phyloP scores from a whole-genome alignment of 495 filamentous ascomycete genomes.

The Xylaria acuta region DNA sequence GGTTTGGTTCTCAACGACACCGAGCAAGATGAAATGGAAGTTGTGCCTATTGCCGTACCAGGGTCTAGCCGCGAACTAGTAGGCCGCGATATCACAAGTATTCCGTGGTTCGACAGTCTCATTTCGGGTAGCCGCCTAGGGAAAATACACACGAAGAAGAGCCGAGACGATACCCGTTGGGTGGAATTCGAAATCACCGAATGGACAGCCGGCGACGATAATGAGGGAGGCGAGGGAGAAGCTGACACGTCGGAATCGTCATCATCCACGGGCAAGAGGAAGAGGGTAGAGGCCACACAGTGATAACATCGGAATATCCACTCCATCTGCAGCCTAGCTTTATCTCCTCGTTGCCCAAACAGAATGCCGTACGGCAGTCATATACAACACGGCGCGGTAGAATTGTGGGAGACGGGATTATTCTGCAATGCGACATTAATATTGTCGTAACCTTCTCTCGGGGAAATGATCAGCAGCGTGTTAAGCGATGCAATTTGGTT shows the following conservation, averaged over 20 bases:
- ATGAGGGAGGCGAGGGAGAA: conserved; percentile 64
- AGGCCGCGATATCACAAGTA: conserved; percentile 53
- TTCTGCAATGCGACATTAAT: conserved; percentile 6
- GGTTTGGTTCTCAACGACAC: conserved; percentile 61
- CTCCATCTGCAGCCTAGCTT: conserved; percentile 5
- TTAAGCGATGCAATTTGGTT: neutral
- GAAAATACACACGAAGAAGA: conserved; percentile 63
- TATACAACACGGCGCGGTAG: conserved; percentile 16
- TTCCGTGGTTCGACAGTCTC: conserved; percentile 86
- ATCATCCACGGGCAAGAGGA: conserved; percentile 57
- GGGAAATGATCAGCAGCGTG: neutral
- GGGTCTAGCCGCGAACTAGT: conserved; percentile 37
- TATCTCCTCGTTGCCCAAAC: neutral
- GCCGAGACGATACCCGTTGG: conserved; percentile 62
- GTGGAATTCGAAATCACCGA: conserved; percentile 89
- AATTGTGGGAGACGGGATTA: conserved; percentile 1
- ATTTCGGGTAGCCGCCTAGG: conserved; percentile 76
- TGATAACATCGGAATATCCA: conserved; percentile 11
- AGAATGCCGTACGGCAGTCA: neutral
- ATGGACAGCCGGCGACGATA: conserved; percentile 67
- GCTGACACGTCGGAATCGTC: conserved; percentile 44
- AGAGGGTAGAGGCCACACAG: conserved; percentile 53
- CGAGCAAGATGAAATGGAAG: conserved; percentile 49
- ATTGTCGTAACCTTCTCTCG: neutral
- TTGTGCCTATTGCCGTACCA: conserved; percentile 29